Evolutionary conservation across 2,329 filamentous ascomycete species (phyloP).

Genomic region (Curvularia lunata): DNA sequence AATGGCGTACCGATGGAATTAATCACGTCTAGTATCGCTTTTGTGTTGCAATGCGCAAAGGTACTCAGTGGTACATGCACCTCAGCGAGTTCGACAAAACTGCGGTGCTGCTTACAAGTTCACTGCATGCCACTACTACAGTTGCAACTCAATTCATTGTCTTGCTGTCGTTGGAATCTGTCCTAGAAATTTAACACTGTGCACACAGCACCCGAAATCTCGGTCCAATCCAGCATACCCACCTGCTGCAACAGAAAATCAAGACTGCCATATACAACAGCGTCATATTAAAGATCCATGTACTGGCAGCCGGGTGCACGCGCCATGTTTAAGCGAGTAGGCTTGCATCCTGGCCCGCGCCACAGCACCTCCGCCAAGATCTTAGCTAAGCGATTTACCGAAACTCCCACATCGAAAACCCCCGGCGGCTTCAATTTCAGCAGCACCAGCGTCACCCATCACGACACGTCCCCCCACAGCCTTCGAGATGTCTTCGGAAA

Average conservation of each 20-base stretch:
- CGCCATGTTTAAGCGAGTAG: constrained; percentile 1
- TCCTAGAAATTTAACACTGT: neutral
- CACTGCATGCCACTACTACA: neutral
- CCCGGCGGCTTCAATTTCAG: constrained; percentile 9
- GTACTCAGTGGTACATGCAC: neutral
- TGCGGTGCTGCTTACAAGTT: neutral
- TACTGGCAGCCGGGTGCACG: neutral
- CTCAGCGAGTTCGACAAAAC: neutral
- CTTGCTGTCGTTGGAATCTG: neutral
- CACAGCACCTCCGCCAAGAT: neutral
- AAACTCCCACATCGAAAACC: constrained; percentile 14
- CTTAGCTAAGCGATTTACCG: constrained; percentile 16
- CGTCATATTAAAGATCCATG: neutral
- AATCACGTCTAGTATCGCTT: neutral
- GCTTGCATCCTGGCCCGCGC: constrained; percentile 1
- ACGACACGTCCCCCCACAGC: constrained; percentile 6
- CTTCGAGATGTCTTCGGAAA: constrained; percentile 17
- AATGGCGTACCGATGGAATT: neutral
- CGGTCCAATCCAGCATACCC: too few relatives aligned
- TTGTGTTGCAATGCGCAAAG: neutral
- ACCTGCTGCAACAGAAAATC: too few relatives aligned
- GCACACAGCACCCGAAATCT: neutral
- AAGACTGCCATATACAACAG: neutral
- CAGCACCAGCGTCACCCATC: constrained; percentile 4
- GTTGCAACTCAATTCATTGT: too few relatives aligned